These are phyloP conservation scores for Prunella vulgaris DNA, from an alignment of 257 asterid species.

Conservation along the genomic window DNA sequence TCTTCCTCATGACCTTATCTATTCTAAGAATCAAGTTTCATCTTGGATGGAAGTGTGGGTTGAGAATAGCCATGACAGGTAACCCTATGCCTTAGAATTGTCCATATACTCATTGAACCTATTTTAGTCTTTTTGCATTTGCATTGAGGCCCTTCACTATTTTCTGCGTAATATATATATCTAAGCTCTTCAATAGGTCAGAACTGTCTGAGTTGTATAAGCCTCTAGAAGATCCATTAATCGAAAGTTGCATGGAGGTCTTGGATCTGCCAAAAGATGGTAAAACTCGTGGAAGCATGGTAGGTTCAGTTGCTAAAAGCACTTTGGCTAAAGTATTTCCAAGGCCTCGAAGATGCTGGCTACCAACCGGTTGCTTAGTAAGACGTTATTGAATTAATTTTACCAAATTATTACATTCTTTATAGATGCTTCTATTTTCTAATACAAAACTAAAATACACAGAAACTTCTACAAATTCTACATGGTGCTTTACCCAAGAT, in stretches of 20 bases:
- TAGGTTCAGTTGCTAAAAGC: slow-evolving; percentile 37
- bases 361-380: slow-evolving; percentile 96
- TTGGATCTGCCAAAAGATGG: slow-evolving; percentile 56
- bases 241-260: slow-evolving; percentile 71
- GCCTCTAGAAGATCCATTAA: slow-evolving; percentile 70
- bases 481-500: slow-evolving; percentile 97
- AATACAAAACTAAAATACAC: slow-evolving; percentile 27
- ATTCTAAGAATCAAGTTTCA: slow-evolving; percentile 74
- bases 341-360: slow-evolving; percentile 92
- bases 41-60: slow-evolving; percentile 99
- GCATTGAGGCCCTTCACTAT: background rate
- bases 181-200: slow-evolving; percentile 40
- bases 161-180: background rate
- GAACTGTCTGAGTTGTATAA: slow-evolving; percentile 65
- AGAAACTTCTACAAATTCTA: slow-evolving; percentile 87
- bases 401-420: background rate
- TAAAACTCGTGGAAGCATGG: slow-evolving; percentile 41
- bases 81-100: slow-evolving; percentile 5
- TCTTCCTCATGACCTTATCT: slow-evolving; percentile 95
- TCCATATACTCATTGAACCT: background rate
- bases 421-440: slow-evolving; percentile 18
- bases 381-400: slow-evolving; percentile 10
- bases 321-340: slow-evolving; percentile 69
- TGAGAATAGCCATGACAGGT: slow-evolving; percentile 60
- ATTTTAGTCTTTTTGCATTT: slow-evolving; percentile 7